These are phyloP conservation scores for Coelastrella sp. DNA, from an alignment of 139 green algal genomes.

Conservation along the genomic window DNA sequence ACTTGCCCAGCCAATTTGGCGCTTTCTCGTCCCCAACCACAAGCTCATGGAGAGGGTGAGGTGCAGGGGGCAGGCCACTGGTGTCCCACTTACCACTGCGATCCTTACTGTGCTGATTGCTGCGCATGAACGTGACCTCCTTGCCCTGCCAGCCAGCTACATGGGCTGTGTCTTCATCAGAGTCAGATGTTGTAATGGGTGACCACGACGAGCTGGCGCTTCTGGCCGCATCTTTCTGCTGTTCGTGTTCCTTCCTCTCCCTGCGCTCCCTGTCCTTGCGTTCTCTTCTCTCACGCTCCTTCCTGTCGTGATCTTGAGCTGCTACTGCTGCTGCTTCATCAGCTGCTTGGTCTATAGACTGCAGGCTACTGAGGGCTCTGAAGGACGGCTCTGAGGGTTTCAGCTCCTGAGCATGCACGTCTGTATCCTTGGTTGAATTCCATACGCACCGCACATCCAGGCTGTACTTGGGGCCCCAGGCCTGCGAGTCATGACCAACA, in stretches of 20 bases:
- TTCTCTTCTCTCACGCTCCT: not conserved
- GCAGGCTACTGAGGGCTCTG: constrained; percentile 34
- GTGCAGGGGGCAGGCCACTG: constrained; percentile 43
- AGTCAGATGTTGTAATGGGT: not conserved
- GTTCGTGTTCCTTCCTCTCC: not conserved
- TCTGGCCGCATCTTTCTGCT: not conserved
- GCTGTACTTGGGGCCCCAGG: constrained; percentile 54
- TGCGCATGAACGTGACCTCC: constrained; percentile 84
- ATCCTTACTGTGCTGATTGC: constrained; percentile 79
- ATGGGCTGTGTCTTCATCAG: not conserved
- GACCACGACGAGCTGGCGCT: no score
- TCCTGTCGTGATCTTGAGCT: not conserved
- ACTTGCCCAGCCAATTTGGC: constrained; percentile 86
- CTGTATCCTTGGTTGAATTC: constrained; percentile 46
- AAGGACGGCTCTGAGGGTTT: constrained; percentile 22
- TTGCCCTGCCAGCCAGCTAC: constrained; percentile 45
- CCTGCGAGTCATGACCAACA: constrained; percentile 25
- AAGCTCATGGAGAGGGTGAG: constrained; percentile 54
- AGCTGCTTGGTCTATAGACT: constrained; percentile 28
- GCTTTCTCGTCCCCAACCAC: constrained; percentile 79
- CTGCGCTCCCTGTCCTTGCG: not conserved
- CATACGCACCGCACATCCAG: constrained; percentile 58
- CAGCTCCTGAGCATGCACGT: constrained; percentile 42
- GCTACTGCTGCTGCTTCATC: constrained; percentile 33
- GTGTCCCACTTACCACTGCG: constrained; percentile 77